These are phyloP conservation scores for Rhizopus stolonifer DNA, from an alignment of 371 early-diverging fungal genomes.

Conservation along the genomic window DNA sequence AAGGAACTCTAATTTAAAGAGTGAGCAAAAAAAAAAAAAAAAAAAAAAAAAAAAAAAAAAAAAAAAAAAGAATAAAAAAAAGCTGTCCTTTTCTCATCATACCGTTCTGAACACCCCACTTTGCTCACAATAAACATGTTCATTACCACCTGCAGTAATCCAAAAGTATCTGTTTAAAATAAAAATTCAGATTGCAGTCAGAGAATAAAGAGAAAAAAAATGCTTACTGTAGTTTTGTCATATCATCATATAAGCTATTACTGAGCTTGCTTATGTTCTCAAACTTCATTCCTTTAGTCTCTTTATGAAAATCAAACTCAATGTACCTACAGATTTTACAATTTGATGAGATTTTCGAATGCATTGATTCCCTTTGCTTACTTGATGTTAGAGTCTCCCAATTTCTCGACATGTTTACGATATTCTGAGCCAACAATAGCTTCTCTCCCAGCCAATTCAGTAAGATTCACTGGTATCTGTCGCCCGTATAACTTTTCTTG, in stretches of 20 bases:
- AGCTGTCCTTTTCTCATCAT: no score
- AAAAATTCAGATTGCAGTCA: neutral
- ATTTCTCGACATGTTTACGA: slow-evolving; percentile 40
- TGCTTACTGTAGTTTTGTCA: slow-evolving; percentile 46
- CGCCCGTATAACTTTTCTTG: slow-evolving; percentile 70
- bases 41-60: no score
- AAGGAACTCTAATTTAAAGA: slow-evolving; percentile 70
- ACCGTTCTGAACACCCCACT: slow-evolving; percentile 52
- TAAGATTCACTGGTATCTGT: slow-evolving; percentile 84
- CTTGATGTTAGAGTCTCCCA: slow-evolving; percentile 49
- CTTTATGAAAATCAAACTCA: slow-evolving; percentile 93
- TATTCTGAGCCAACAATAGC: slow-evolving; percentile 53
- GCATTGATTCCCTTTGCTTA: slow-evolving; percentile 16
- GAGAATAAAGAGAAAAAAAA: neutral
- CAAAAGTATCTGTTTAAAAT: slow-evolving; percentile 40
- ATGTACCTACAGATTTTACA: slow-evolving; percentile 56
- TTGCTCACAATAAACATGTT: slow-evolving; percentile 35
- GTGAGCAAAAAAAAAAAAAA: no score
- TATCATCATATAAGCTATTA: slow-evolving; percentile 40
- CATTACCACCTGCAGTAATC: slow-evolving; percentile 16
- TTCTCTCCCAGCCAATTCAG: slow-evolving; percentile 54
- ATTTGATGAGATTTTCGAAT: neutral
- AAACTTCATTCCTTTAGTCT: slow-evolving; percentile 55
- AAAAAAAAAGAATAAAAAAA: no score
- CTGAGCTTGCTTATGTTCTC: slow-evolving; percentile 53